Evolutionary conservation across 2,329 filamentous ascomycete species (phyloP), one percentile per base, ranked within the genome.

Genomic region (Phyllosticta citribraziliensis): DNA sequence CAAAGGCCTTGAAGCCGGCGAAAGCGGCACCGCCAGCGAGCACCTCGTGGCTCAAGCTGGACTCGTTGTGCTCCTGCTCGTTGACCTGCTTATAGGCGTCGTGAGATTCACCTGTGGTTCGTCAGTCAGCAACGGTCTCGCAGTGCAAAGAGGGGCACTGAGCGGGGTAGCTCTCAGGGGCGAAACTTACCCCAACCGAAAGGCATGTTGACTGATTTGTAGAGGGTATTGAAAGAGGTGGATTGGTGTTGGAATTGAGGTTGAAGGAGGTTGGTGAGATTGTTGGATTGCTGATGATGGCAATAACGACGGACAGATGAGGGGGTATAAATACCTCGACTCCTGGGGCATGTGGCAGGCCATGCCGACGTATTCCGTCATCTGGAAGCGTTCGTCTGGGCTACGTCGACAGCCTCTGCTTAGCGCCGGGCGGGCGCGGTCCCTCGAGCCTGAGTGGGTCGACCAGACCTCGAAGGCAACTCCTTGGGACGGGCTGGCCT

Each of bases 1-100:
- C 88, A 69, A 86, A 92, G 22, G 86, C 78, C 80, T 91, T 91
- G 82, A 93, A 88, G 68, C 85, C 89, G 65, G 84, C 86, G 71
- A 93, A 93, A 64, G 87, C 84, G 62, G 88, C 89, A 62, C 85
- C 89, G 64, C 88, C 88, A 65, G 86, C 88, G 61, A 92, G 72
- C 55, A 89, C 70, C 78, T 94, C 88, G 76, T 93, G 89, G 67
- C 82, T 82, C 70, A 89, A 76, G 70, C 82, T 82, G 67, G 81
- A 79, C 75, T 89, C 76, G 76, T 89, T 80, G 63, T 79, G 69
- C 52, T 73, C 70, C 57, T 76, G 72, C 63, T 78, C 73, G 73
- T 84, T 82, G 66, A 83, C 80, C 72, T 81, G 72, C 64, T 80
- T 69, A 75, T 85, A 83, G 66, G 79, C 74, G 56, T 81, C 72